Base-by-base conservation (phyloP, 768 basidiomycete species). In the Boletus pseudopeckii region DNA sequence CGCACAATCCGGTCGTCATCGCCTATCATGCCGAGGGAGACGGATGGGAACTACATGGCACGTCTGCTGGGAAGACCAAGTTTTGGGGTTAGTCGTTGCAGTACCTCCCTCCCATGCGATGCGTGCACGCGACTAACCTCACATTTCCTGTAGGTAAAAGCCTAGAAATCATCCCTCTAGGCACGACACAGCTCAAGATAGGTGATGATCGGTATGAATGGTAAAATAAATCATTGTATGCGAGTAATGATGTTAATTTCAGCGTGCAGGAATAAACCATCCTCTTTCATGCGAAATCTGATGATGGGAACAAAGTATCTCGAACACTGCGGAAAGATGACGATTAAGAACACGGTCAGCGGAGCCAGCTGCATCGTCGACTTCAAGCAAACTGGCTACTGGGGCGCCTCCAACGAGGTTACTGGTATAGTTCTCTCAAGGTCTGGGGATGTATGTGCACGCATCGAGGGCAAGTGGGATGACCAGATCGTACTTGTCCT, bases 281-380 rank as follows among this genome's bases (percentile, higher is more conserved):
- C 90, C 1, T 89, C 89, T 3, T 95, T 93, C 71, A 84, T 93
- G 76, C 76, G 92, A 55, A 93, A 93, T 70, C 74, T 95, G 53
- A 85, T 94, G 82, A 86, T 91, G 71, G 92, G 92, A 10, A 87
- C 89, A 24, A 93, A 93, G 64, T 95, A 94, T 66, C 78, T 95
- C 26, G 92, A 93, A 65, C 92, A 93, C 62, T 80, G 78, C 38
- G 92, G 92, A 26, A 81, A 86, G 66, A 81, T 93, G 83, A 80
- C 75, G 11, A 83, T 95, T 42, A 81, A 83, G 54, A 90, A 91
- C 60, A 74, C 69, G 7, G 74, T 74, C 26, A 79, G 75, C 24
- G 75, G 77, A 13, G 75, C 75, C 36, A 79, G 78, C 18, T 92
- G 88, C 62, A 74, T 83, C 17, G 66, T 92, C n/a, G 89, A 91